Conservation (phyloP, 768 basidiomycete genomes). For the Mrakia gelida region DNA sequence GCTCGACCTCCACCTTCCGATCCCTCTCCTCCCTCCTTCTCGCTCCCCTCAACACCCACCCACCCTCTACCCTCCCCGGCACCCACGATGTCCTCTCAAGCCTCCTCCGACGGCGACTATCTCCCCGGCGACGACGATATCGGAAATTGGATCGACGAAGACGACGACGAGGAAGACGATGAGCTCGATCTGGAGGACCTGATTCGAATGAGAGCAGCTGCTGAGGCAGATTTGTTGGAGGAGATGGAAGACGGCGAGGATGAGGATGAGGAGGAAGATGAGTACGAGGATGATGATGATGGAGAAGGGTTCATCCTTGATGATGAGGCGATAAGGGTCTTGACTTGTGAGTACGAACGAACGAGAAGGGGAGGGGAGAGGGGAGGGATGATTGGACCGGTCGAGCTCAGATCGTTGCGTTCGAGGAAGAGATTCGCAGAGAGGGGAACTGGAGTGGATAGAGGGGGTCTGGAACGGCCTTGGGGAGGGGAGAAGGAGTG, state of each 20-base stretch:
- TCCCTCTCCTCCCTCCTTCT: too few species aligned
- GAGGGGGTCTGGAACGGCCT: too few species aligned
- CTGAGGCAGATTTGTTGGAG: neutral
- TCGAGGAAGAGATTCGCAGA: neutral
- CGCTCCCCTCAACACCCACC: too few species aligned
- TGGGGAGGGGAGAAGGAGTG: too few species aligned
- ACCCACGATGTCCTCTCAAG: neutral
- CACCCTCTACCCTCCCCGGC: too few species aligned
- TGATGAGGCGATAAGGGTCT: constrained; percentile 5
- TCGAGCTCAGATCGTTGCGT: neutral
- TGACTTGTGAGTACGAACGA: constrained; percentile 4
- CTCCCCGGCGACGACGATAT: neutral
- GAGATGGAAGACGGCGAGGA: constrained; percentile 6
- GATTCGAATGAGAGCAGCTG: neutral
- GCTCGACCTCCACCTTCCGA: too few species aligned
- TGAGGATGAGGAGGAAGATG: neutral
- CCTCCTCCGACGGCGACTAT: neutral
- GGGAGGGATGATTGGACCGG: neutral
- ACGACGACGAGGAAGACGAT: constrained; percentile 2
- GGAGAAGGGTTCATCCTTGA: neutral
- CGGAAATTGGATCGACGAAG: neutral
- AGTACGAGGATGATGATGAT: neutral
- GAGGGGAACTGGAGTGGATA: too few species aligned
- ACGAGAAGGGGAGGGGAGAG: too few species aligned
- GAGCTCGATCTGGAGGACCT: constrained; percentile 12